Conservation (phyloP, 176 grass and related monocot genomes). For the Calamus simplicifolius region DNA sequence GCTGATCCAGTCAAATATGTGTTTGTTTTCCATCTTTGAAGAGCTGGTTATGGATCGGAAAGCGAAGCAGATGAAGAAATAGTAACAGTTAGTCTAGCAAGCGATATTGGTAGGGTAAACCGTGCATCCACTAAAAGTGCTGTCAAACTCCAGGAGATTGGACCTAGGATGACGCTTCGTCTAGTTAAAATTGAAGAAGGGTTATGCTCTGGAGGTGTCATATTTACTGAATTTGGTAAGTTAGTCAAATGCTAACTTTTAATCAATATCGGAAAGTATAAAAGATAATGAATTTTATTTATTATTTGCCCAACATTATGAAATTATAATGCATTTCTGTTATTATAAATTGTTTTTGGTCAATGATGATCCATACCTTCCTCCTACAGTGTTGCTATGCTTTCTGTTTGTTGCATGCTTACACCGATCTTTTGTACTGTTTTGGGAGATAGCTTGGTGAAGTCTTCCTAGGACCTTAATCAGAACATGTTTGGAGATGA, state of each 20-base stretch:
- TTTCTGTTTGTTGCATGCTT: too few relatives aligned
- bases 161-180: conserved; percentile 60
- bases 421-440: too few relatives aligned
- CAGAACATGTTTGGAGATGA: too few relatives aligned
- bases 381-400: too few relatives aligned
- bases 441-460: too few relatives aligned
- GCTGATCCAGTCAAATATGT: neutral
- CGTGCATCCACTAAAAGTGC: conserved; percentile 71
- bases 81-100: conserved; percentile 56
- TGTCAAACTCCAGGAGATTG: conserved; percentile 81
- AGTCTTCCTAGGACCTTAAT: too few relatives aligned
- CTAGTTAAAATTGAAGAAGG: conserved; percentile 82
- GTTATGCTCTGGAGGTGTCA: conserved; percentile 64
- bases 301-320: too few relatives aligned
- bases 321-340: too few relatives aligned
- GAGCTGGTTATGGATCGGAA: conserved; percentile 93
- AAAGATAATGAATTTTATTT: neutral
- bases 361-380: too few relatives aligned
- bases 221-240: conserved; percentile 70
- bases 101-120: conserved; percentile 67
- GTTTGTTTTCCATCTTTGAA: conserved; percentile 3
- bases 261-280: conserved; percentile 3
- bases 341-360: too few relatives aligned
- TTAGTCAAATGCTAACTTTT: neutral
- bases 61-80: conserved; percentile 89